Percentiles rank a stretch among this genome's conserved stretches.
These are phyloP conservation scores for Yarrowia alimentaria DNA, from an alignment of 805 yeast genomes.

Conservation along the genomic window DNA sequence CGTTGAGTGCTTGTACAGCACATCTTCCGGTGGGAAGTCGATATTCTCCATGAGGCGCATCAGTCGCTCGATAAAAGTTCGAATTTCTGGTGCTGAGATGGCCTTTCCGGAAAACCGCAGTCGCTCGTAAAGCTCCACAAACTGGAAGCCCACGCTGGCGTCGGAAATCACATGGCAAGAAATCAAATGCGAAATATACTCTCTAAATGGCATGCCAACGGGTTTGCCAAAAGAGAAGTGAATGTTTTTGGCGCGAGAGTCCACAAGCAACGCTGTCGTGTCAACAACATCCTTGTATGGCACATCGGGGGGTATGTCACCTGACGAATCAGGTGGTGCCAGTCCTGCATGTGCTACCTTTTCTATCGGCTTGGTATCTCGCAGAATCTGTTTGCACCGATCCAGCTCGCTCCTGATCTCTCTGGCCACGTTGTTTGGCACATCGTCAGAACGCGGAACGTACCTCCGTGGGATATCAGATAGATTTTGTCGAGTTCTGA, in stretches of 20 bases:
- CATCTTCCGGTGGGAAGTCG: constrained; percentile 22
- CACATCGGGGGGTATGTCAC: constrained; percentile 32
- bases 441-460: constrained; percentile 62
- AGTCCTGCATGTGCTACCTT: constrained; percentile 35
- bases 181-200: constrained; percentile 51
- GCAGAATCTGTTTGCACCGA: constrained; percentile 46
- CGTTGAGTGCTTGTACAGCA: constrained; percentile 11
- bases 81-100: constrained; percentile 58
- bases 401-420: constrained; percentile 45
- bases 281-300: constrained; percentile 36
- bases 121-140: constrained; percentile 60
- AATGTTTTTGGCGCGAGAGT: constrained; percentile 36
- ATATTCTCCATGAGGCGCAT: constrained; percentile 17
- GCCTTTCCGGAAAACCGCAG: constrained; percentile 64
- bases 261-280: constrained; percentile 38
- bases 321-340: constrained; percentile 21
- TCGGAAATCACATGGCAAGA: constrained; percentile 34
- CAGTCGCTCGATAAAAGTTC: constrained; percentile 53
- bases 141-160: constrained; percentile 36
- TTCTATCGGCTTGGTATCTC: constrained; percentile 46
- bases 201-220: constrained; percentile 39
- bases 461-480: constrained; percentile 78
- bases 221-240: constrained; percentile 46
- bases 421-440: constrained; percentile 49
- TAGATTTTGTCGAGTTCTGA: constrained; percentile 55